Evolutionary conservation across 306 rosid genomes (phyloP), one percentile per base, ranked within the genome.

Genomic region (Rosa rugosa): DNA sequence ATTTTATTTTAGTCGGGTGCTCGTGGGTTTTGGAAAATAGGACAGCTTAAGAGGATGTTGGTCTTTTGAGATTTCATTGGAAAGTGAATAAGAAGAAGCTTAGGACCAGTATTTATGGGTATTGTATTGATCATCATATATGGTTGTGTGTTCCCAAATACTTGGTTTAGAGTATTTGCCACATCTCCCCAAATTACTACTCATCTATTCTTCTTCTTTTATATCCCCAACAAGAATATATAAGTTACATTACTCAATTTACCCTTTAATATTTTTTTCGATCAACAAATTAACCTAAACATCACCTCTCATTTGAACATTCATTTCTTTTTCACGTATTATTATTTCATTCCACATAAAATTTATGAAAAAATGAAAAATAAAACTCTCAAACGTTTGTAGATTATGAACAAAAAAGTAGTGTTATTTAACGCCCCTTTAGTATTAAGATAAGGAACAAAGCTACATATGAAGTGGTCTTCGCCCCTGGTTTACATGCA

Each of bases 21-120:
- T 93, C 99, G 98, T 92, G 99, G 98, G 92, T 85, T 92, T 92
- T 78, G 99, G 88, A 90, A 89, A 95, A 87, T 86, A 96, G 86
- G 95, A 92, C 94, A 86, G 86, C 76, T 85, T 86, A 81, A 88
- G 91, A 91, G 99, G 69, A 94, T 92, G 97, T 94, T 94, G 93
- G 97, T 94, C 97, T 88, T 94, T 77, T 83, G 80, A 94, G 95
- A 91, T 92, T 87, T 94, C 87, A 82, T 91, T 84, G 94, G 90
- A 84, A 90, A 84, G 89, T 82, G 84, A 86, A 81, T 80, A 77
- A 65, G 76, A 51, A 68, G 81, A 67, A 85, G 68, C 80, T 72
- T 77, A 84, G 77, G 63, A 69, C 23, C 66, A 73, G 76, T 81
- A 69, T 44, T 76, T 78, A 68, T 27, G 49, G 80, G 73, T 90